These are phyloP conservation scores for Lachancea waltii DNA, from an alignment of 805 yeast species.

Conservation along the genomic window DNA sequence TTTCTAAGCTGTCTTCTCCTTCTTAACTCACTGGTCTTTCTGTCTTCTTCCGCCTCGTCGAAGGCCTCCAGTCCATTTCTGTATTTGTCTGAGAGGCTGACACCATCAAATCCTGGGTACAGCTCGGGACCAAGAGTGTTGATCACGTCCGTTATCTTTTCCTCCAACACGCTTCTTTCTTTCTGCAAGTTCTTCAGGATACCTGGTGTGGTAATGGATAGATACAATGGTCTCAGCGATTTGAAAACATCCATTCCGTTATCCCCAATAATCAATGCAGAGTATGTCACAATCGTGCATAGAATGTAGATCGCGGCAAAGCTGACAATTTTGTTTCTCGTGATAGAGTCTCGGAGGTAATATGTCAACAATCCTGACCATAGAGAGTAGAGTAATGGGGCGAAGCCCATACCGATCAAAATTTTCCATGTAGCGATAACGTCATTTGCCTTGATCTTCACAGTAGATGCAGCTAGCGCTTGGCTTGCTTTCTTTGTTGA, in stretches of 20 bases:
- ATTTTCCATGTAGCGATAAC: slow-evolving; percentile 98
- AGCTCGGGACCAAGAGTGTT: slow-evolving; percentile 78
- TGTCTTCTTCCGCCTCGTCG: slow-evolving; percentile 32
- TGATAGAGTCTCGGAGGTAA: slow-evolving; percentile 29
- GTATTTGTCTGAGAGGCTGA: slow-evolving; percentile 23
- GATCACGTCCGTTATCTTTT: slow-evolving; percentile 70
- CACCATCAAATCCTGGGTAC: slow-evolving; percentile 72
- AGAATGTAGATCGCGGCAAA: slow-evolving; percentile 52
- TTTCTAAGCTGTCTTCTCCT: slow-evolving; percentile 33
- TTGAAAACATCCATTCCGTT: slow-evolving; percentile 85
- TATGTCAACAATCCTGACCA: slow-evolving; percentile 60
- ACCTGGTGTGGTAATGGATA: slow-evolving; percentile 53
- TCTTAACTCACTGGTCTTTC: slow-evolving; percentile 34
- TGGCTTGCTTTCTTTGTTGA: slow-evolving; percentile 65
- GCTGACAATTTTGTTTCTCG: slow-evolving; percentile 33
- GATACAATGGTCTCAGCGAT: slow-evolving; percentile 72
- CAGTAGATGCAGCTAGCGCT: slow-evolving; percentile 82
- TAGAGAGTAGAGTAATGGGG: slow-evolving; percentile 76
- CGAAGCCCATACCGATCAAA: slow-evolving; percentile 77
- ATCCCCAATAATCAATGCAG: slow-evolving; percentile 90
- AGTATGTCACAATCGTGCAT: slow-evolving; percentile 70
- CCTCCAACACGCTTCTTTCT: slow-evolving; percentile 55
- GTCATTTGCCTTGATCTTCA: slow-evolving; percentile 86
- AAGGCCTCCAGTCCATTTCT: slow-evolving; percentile 18
- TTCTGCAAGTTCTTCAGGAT: slow-evolving; percentile 53